Percentiles rank a stretch among this genome's conserved stretches.
Evolutionary conservation across 2,329 filamentous ascomycete genomes (phyloP).

Genomic region (Phialocephala sp.): DNA sequence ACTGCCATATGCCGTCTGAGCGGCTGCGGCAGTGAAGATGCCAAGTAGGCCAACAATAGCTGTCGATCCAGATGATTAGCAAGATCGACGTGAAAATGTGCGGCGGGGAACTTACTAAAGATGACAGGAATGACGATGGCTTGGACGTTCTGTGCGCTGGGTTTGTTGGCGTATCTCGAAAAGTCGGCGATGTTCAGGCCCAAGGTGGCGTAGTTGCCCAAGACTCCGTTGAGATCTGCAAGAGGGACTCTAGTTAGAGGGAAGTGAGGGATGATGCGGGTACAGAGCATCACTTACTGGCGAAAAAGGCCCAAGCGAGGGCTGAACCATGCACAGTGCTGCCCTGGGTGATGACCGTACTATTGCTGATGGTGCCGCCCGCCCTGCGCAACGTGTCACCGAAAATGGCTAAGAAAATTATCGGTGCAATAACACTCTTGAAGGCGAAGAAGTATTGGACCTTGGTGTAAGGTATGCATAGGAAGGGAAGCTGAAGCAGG

Average conservation of each 20-base stretch:
- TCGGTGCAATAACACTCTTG: conserved; percentile 46
- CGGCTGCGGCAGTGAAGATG: conserved; percentile 57
- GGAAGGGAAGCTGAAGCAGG: conserved; percentile 48
- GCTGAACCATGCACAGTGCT: conserved; percentile 18
- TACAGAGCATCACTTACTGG: conserved; percentile 23
- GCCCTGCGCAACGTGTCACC: conserved; percentile 20
- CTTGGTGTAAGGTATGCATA: conserved; percentile 51
- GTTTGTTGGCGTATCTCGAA: conserved; percentile 47
- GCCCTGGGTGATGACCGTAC: conserved; percentile 20
- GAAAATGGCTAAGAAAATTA: conserved; percentile 27
- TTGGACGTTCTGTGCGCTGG: conserved; percentile 27
- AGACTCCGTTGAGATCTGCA: conserved; percentile 29
- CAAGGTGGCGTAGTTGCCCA: conserved; percentile 32
- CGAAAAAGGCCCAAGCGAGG: conserved; percentile 29
- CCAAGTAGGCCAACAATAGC: conserved; percentile 47
- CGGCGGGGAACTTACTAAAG: conserved; percentile 24
- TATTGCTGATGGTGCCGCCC: conserved; percentile 30
- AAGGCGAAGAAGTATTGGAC: conserved; percentile 58
- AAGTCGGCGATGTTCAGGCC: conserved; percentile 46
- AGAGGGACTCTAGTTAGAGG: conserved; percentile 10
- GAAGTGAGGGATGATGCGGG: neutral
- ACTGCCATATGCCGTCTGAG: conserved; percentile 55
- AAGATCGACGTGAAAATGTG: conserved; percentile 10
- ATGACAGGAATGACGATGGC: conserved; percentile 29
- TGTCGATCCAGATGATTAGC: conserved; percentile 22